Evolutionary conservation across 1,284 basidiomycete genomes (phyloP).

Genomic region (Flammula alnicola): DNA sequence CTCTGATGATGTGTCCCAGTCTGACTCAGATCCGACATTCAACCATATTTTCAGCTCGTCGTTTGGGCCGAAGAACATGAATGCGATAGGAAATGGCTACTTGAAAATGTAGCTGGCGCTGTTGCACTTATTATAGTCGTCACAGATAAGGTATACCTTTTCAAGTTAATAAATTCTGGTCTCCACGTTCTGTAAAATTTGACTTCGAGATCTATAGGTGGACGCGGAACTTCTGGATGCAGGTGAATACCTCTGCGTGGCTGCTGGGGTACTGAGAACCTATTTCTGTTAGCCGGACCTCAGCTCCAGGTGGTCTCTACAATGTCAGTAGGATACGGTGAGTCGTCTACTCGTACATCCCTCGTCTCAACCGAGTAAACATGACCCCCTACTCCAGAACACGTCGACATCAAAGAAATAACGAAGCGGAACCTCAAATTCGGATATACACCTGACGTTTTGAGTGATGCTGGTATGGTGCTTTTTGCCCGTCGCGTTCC

Average conservation of each 20-base stretch:
- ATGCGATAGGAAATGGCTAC: constrained; percentile 78
- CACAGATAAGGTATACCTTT: constrained; percentile 63
- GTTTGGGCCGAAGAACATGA: constrained; percentile 71
- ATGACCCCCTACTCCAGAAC: constrained; percentile 57
- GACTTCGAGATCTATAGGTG: constrained; percentile 46
- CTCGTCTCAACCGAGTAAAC: background rate
- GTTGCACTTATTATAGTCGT: constrained; percentile 71
- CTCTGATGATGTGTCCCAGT: background rate
- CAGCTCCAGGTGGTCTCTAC: constrained; percentile 84
- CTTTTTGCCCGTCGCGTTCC: background rate
- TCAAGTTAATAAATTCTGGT: background rate
- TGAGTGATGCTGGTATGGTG: constrained; percentile 79
- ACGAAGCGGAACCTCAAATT: constrained; percentile 72
- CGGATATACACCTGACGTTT: constrained; percentile 91
- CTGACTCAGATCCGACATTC: background rate
- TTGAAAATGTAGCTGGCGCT: constrained; percentile 73
- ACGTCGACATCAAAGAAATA: constrained; percentile 73
- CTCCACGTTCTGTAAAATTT: constrained; percentile 43
- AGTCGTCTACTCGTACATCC: constrained; percentile 22
- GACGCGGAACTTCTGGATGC: constrained; percentile 74
- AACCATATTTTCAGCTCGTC: constrained; percentile 52
- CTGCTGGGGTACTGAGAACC: background rate
- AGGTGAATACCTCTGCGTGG: constrained; percentile 43
- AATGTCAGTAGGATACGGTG: constrained; percentile 89
- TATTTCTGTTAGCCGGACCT: constrained; percentile 60